Evolutionary conservation across 2,329 filamentous ascomycete species (phyloP).

Genomic region (Colletotrichum graminicola): DNA sequence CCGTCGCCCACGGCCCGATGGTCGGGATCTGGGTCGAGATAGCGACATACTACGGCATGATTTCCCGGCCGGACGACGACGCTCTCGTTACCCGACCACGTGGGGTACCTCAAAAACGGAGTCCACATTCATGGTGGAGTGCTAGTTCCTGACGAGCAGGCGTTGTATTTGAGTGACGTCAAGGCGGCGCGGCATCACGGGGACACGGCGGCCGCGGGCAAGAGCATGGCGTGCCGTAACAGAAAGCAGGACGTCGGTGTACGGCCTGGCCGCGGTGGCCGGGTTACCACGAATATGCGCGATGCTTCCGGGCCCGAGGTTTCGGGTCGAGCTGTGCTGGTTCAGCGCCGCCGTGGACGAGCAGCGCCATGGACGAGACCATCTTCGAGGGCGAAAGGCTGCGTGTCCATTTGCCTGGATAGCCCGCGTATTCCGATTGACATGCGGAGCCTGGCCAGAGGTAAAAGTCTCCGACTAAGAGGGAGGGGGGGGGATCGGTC

Average conservation of each 20-base stretch:
- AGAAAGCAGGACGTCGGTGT: slow-evolving; percentile 57
- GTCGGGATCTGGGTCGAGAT: slow-evolving; percentile 58
- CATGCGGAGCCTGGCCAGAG: background rate
- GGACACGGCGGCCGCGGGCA: slow-evolving; percentile 57
- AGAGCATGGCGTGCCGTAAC: slow-evolving; percentile 54
- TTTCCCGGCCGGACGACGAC: slow-evolving; percentile 58
- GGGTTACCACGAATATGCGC: slow-evolving; percentile 44
- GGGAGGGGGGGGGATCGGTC: no score
- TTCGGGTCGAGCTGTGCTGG: background rate
- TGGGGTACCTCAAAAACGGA: slow-evolving; percentile 62
- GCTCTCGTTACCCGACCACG: slow-evolving; percentile 60
- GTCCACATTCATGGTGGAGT: slow-evolving; percentile 57
- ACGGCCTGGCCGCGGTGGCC: slow-evolving; percentile 55
- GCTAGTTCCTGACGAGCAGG: slow-evolving; percentile 58
- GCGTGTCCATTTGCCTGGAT: background rate
- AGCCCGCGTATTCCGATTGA: background rate
- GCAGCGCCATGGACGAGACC: background rate
- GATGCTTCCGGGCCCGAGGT: background rate
- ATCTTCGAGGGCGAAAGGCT: no score
- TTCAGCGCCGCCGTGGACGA: no score
- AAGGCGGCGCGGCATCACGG: slow-evolving; percentile 60
- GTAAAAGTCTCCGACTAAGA: background rate
- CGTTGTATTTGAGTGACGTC: slow-evolving; percentile 59
- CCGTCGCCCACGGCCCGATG: slow-evolving; percentile 56
- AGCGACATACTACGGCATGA: slow-evolving; percentile 62